Evolutionary conservation across 176 grass and related monocot species (phyloP).

Genomic region (Canna indica): DNA sequence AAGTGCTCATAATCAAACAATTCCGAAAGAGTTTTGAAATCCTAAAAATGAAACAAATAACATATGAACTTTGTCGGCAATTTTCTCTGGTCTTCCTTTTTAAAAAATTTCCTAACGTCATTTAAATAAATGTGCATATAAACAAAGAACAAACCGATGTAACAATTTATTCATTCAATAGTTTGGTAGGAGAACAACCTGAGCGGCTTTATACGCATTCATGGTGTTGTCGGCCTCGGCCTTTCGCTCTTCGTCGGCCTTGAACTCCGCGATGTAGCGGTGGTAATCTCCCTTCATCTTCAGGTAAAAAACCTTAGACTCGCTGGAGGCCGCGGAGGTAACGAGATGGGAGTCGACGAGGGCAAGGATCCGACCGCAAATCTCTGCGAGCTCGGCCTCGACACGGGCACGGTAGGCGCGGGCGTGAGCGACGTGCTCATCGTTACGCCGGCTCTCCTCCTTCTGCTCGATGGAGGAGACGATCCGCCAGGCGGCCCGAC

Average conservation of each 20-base stretch:
- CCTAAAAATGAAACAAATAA: too few species aligned
- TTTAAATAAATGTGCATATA: too few species aligned
- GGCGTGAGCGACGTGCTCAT: not conserved
- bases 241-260: not conserved
- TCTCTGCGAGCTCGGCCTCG: not conserved
- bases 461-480: constrained; percentile 13
- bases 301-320: constrained; percentile 13
- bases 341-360: not conserved
- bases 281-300: constrained; percentile 17
- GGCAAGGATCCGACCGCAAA: not conserved
- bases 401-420: not conserved
- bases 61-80: too few species aligned
- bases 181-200: not conserved
- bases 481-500: not conserved
- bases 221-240: not conserved
- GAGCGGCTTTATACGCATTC: not conserved
- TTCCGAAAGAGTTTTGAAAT: too few species aligned
- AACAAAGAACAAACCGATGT: too few species aligned
- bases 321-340: not conserved
- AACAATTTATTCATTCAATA: too few species aligned
- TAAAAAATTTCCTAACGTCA: too few species aligned
- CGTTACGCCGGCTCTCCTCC: constrained; percentile 6
- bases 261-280: constrained; percentile 11
- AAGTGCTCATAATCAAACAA: too few species aligned
- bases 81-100: too few species aligned